Evolutionary conservation across 2,329 filamentous ascomycete species (phyloP), one percentile per base, ranked within the genome.

Genomic region (Delphinella strobiligena): DNA sequence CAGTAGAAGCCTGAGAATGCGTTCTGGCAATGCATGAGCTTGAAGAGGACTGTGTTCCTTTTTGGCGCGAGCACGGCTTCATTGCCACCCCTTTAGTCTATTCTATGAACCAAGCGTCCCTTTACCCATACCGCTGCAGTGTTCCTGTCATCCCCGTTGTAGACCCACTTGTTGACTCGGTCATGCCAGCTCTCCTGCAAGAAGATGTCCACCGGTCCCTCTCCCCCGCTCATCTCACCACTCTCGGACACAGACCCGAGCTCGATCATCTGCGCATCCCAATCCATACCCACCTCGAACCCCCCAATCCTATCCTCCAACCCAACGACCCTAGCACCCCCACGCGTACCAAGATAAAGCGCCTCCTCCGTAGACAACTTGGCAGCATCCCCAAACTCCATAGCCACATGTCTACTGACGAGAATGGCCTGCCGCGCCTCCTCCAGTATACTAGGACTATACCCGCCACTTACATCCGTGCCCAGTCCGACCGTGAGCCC

Each of bases 161-260:
- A 98, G 45, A 96, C 68, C 91, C 91, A 98, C 68, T 98, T 98
- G 38, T 85, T 83, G 9, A 96, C 64, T 53, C 69, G 75, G 53
- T 96, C 85, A 30, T 81, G 75, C 85, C 83, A 93, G n/a, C 55
- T 74, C 70, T 96, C 89, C 74, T 80, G 86, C 1, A 87, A 88
- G 66, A 95, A 98, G 0, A 95, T 60, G 60, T 95, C 87, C 0
- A 95, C 85, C 34, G 79, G 77, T 0, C 80, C 78, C 5, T 44
- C 49, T 7, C 34, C 40, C 15, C 66, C 67, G 3, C 64, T 59
- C 1, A 63, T 62, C 1, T 54, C 58, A 1, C 37, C 43, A 11
- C 43, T 42, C 3, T 54, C 56, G 2, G 36, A 41, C 4, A 64
- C 66, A 4, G 36, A 45, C 1, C 70, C 72, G 17, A 95, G 59